Evolutionary conservation across 2,329 filamentous ascomycete genomes (phyloP).

Genomic region (Gaeumannomyces sp.): DNA sequence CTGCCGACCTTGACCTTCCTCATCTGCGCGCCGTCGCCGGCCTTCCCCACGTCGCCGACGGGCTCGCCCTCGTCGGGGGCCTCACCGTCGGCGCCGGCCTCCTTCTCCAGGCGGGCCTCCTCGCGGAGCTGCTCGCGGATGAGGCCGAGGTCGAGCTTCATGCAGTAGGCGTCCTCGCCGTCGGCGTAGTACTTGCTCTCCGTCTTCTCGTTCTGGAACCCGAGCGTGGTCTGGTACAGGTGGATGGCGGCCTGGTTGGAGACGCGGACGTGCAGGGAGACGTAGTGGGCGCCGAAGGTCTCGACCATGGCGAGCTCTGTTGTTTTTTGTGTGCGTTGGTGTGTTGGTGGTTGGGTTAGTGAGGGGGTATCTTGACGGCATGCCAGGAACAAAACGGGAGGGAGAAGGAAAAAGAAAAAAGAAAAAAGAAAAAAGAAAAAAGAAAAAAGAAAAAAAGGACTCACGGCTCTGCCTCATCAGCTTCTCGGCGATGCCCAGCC

Average conservation of each 20-base stretch:
- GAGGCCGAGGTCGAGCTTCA: conserved; percentile 76
- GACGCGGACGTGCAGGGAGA: conserved; percentile 91
- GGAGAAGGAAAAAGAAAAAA: too few species aligned
- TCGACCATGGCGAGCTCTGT: conserved; percentile 94
- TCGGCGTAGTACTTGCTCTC: conserved; percentile 94
- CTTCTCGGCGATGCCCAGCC: conserved; percentile 91
- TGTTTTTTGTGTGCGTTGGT: background rate
- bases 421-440: too few species aligned
- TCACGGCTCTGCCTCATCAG: conserved; percentile 92
- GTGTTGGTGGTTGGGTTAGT: background rate
- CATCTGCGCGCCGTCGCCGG: conserved; percentile 51
- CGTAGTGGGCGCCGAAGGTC: conserved; percentile 84
- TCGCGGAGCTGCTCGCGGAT: conserved; percentile 45
- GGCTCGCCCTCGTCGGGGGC: conserved; percentile 60
- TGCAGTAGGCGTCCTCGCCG: conserved; percentile 90
- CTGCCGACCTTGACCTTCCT: conserved; percentile 82
- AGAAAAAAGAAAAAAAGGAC: conserved; percentile 29
- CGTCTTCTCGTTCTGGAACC: conserved; percentile 81
- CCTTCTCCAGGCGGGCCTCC: conserved; percentile 36
- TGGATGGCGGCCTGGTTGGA: conserved; percentile 88
- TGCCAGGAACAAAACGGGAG: background rate
- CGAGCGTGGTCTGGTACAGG: conserved; percentile 86
- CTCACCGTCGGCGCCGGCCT: conserved; percentile 34
- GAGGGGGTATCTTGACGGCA: background rate
- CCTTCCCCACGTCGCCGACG: conserved; percentile 58